Evolutionary conservation across 2,329 filamentous ascomycete genomes (phyloP), one percentile per base, ranked within the genome.

Genomic region (Aspergillus pseudotamarii): DNA sequence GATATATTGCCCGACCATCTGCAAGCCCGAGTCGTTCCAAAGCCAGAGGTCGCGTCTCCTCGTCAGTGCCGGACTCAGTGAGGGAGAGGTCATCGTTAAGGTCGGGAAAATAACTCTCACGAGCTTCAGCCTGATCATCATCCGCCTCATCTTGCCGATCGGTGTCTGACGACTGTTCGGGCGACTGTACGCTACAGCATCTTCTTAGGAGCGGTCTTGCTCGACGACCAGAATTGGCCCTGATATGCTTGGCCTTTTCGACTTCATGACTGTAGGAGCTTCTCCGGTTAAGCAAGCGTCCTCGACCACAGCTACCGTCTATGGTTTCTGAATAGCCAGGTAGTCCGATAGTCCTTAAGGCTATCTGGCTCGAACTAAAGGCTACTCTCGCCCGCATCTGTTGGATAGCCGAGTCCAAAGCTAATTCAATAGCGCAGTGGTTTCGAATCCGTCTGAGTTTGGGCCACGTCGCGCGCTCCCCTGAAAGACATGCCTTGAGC

Each of bases 381-480:
- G 75, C 72, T 14, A 79, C 76, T 38, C 75, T 71, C 12, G 76
- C 77, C 36, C 78, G 76, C 76, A 79, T 78, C 32, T 75, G 72
- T 62, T 77, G 76, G 36, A 80, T 76, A 9, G 77, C 78, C 38
- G 71, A 68, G 64, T 80, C 78, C 1, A 98, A 80, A 4, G 93
- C 92, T 54, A 97, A 80, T 75, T 98, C 94, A 60, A 97, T 92
- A 3, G 93, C 92, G 69, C 93, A 93, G 60, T 93, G 90, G 72
- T 97, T 95, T 45, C 91, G 85, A 70, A 98, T 91, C 14, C 93
- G 88, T 66, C 90, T 91, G 11, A 98, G 81, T 74, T 94, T 94
- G 0, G 94, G 93, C 94, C 94, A 98, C 0, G 94, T 96, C 3
- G 94, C 94, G 62, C 89, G 85, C 76, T 97, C 92, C 8, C 94